Base-by-base conservation (phyloP, 306 rosid species). In the Acacia confusa region DNA sequence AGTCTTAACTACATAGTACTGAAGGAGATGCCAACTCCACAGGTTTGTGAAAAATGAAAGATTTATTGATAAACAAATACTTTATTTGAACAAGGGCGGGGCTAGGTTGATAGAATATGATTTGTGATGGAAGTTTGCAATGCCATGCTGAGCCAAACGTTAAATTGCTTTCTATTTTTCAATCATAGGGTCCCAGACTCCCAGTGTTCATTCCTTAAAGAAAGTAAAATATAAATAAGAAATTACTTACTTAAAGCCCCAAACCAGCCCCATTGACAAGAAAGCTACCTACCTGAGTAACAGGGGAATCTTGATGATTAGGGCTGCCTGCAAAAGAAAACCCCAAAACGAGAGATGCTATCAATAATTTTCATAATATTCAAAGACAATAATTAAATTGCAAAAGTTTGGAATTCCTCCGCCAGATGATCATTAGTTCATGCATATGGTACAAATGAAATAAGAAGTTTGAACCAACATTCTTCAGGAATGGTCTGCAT, bases 401-500 rank as follows among this genome's bases (percentile, higher is more conserved):
- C 30, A 28, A 25, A 64, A 72, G 44, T 40, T 4, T n/a, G 30
- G 30, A 68, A n/a, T 0, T 24, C 75, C 58, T 77, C 55, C 81
- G 43, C 36, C 41, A 58, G 50, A 13, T 52, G 76, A 78, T 61
- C 72, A 58, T 52, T 80, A 57, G 41, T 43, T 30, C 27, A 43
- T 17, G 74, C 74, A 74, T 55, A 55, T 50, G 30, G 41, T 44
- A 45, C 71, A 78, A 25, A 53, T 50, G 76, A 81, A 57, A 43
- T 7, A 25, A 79, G n/a, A 67, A 69, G 47, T 58, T 77, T 75
- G 25, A 65, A 91, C 97, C 88, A 75, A 95, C 98, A 88, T 88
- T 92, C 97, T 87, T 93, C 99, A 1, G 95, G 92, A 64, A 85
- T 85, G 34, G 91, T 83, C 78, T 92, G 92, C 87, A 74, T 86